Evolutionary conservation across 805 yeast genomes (phyloP).

Genomic region (Sugiyamaella mastotermitis): DNA sequence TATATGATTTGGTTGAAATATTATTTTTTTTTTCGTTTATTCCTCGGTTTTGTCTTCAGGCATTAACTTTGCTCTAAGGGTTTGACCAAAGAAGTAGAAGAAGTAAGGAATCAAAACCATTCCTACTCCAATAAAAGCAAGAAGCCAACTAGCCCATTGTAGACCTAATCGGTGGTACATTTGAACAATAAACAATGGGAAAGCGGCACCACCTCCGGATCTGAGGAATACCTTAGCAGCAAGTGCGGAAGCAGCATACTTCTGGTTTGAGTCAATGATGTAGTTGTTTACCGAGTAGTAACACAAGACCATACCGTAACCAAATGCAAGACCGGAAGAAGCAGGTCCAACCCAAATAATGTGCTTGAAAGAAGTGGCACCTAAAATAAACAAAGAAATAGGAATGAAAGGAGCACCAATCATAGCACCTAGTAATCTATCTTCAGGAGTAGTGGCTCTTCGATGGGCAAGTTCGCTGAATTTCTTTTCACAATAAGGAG

Average conservation of each 20-base stretch:
- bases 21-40: too few relatives aligned
- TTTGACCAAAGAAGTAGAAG: slow-evolving; percentile 43
- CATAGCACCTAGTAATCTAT: slow-evolving; percentile 49
- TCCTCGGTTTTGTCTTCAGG: neutral
- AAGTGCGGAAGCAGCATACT: slow-evolving; percentile 47
- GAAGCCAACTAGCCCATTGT: slow-evolving; percentile 49
- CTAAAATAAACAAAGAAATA: slow-evolving; percentile 49
- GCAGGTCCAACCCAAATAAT: slow-evolving; percentile 50
- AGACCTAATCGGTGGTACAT: slow-evolving; percentile 46
- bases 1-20: too few relatives aligned
- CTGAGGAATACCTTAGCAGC: slow-evolving; percentile 58
- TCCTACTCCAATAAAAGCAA: slow-evolving; percentile 46
- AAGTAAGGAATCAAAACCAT: slow-evolving; percentile 48
- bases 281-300: slow-evolving; percentile 70
- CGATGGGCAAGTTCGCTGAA: slow-evolving; percentile 45
- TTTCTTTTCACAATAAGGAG: slow-evolving; percentile 62
- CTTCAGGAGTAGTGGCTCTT: slow-evolving; percentile 49
- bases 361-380: slow-evolving; percentile 49
- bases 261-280: slow-evolving; percentile 76
- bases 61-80: slow-evolving; percentile 27
- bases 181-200: slow-evolving; percentile 51
- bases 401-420: slow-evolving; percentile 40
- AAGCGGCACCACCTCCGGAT: slow-evolving; percentile 56
- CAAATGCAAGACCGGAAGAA: slow-evolving; percentile 49
- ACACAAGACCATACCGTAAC: slow-evolving; percentile 48